These are phyloP conservation scores for Fusarium sp. DNA, from an alignment of 2,329 filamentous ascomycete genomes.

Conservation along the genomic window DNA sequence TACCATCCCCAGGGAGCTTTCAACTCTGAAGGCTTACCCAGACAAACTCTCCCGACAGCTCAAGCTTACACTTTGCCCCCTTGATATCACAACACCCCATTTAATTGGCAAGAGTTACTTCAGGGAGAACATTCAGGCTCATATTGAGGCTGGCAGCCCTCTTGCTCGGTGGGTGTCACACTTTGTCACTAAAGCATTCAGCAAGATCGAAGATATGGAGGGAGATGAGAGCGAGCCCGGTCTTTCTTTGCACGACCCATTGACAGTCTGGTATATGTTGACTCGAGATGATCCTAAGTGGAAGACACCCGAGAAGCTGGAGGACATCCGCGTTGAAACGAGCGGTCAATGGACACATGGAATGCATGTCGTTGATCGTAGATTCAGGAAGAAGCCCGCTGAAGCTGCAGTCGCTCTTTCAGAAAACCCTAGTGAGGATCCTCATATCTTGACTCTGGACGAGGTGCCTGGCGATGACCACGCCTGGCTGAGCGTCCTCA, in stretches of 20 bases:
- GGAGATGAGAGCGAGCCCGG: conserved; percentile 69
- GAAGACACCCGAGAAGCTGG: conserved; percentile 68
- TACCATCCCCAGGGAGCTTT: conserved; percentile 66
- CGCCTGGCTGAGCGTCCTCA: conserved; percentile 79
- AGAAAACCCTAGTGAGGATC: conserved; percentile 57
- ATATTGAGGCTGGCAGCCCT: conserved; percentile 74
- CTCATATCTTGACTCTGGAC: conserved; percentile 57
- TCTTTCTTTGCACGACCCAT: conserved; percentile 80
- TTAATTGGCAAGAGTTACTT: conserved; percentile 74
- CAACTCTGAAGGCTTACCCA: conserved; percentile 73
- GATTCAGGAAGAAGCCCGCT: conserved; percentile 68
- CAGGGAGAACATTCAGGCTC: conserved; percentile 64
- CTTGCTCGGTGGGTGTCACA: conserved; percentile 79
- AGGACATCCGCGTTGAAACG: conserved; percentile 92
- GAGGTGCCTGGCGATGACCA: conserved; percentile 77
- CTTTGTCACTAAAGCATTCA: conserved; percentile 78
- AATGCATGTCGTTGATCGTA: conserved; percentile 86
- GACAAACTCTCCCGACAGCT: conserved; percentile 71
- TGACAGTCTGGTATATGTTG: conserved; percentile 84
- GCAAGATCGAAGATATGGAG: conserved; percentile 74
- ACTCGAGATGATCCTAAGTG: conserved; percentile 70
- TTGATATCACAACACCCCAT: conserved; percentile 82
- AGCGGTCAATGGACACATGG: conserved; percentile 94
- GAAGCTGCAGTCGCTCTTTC: conserved; percentile 58
- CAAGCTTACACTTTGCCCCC: conserved; percentile 77